These are phyloP conservation scores for Ajuga reptans DNA, from an alignment of 305 asterid genomes.

Conservation along the genomic window DNA sequence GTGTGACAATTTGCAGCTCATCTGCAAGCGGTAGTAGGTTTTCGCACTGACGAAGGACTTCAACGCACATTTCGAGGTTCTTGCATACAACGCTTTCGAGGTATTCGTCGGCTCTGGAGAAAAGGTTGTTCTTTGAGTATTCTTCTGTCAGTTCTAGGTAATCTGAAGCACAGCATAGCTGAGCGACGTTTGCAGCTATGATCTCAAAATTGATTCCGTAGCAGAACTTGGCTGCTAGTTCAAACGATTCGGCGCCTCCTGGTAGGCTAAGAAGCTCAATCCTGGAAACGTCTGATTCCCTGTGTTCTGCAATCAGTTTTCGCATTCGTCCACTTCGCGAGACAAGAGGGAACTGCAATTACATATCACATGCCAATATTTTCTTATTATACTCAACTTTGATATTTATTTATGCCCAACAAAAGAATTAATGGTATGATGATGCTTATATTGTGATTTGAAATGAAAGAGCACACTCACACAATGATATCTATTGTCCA, in stretches of 20 bases:
- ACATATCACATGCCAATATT: neutral
- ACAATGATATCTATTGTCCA: neutral
- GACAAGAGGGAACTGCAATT: slow-evolving; percentile 78
- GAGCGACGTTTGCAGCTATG: slow-evolving; percentile 68
- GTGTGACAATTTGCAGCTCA: slow-evolving; percentile 53
- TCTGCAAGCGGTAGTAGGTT: slow-evolving; percentile 80
- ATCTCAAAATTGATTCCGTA: slow-evolving; percentile 87
- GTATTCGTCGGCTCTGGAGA: slow-evolving; percentile 74
- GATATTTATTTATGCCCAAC: neutral
- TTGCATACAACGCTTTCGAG: slow-evolving; percentile 58
- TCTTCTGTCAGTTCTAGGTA: slow-evolving; percentile 90
- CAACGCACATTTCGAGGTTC: slow-evolving; percentile 73
- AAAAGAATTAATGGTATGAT: neutral
- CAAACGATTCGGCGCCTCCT: slow-evolving; percentile 78
- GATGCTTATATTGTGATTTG: neutral
- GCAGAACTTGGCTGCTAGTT: slow-evolving; percentile 82
- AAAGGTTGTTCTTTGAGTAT: slow-evolving; percentile 63
- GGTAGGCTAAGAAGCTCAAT: slow-evolving; percentile 71
- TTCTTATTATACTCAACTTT: neutral
- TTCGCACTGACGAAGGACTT: slow-evolving; percentile 74
- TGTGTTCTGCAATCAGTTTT: slow-evolving; percentile 63
- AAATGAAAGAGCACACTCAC: neutral
- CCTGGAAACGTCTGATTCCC: slow-evolving; percentile 53
- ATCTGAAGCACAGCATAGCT: slow-evolving; percentile 68
- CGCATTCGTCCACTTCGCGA: slow-evolving; percentile 83